Conservation (phyloP, 345 rosid species). For the Moricandia arvensis region DNA sequence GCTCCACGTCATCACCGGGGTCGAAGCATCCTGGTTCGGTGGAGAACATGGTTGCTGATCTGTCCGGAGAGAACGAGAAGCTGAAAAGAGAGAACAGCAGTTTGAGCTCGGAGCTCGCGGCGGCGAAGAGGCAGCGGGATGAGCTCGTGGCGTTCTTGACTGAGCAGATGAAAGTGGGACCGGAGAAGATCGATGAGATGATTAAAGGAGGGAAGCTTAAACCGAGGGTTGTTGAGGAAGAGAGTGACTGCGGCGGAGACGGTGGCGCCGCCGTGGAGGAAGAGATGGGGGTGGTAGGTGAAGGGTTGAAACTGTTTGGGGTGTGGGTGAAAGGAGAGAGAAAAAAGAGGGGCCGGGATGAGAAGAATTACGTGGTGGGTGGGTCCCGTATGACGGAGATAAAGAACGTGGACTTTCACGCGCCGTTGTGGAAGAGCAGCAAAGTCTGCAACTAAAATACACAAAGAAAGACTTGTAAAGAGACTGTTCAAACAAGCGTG, state of each 20-base stretch:
- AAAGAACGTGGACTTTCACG: constrained; percentile 45
- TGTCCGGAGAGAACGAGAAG: constrained; percentile 83
- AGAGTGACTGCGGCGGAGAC: constrained; percentile 16
- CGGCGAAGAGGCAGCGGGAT: constrained; percentile 73
- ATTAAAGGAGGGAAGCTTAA: constrained; percentile 45
- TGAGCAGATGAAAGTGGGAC: constrained; percentile 58
- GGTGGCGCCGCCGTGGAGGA: constrained; percentile 3
- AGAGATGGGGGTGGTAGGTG: constrained; percentile 39
- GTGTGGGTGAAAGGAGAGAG: constrained; percentile 63
- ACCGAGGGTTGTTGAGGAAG: constrained; percentile 1
- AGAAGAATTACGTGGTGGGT: constrained; percentile 41
- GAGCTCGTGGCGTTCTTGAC: constrained; percentile 67
- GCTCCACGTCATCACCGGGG: constrained; percentile 73
- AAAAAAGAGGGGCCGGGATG: constrained; percentile 71
- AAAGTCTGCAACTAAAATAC: constrained; percentile 64
- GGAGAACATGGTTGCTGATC: constrained; percentile 53
- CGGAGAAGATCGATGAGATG: constrained; percentile 68
- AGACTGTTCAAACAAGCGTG: constrained; percentile 23
- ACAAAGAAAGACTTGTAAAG: background rate
- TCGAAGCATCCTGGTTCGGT: constrained; percentile 81
- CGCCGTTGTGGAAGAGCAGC: constrained; percentile 56
- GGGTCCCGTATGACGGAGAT: constrained; percentile 53
- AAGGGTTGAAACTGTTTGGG: constrained; percentile 72
- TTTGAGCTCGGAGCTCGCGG: constrained; percentile 71
- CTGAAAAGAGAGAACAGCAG: constrained; percentile 69